Evolutionary conservation across 2,329 filamentous ascomycete genomes (phyloP).

Genomic region (Cladophialophora bantiana): DNA sequence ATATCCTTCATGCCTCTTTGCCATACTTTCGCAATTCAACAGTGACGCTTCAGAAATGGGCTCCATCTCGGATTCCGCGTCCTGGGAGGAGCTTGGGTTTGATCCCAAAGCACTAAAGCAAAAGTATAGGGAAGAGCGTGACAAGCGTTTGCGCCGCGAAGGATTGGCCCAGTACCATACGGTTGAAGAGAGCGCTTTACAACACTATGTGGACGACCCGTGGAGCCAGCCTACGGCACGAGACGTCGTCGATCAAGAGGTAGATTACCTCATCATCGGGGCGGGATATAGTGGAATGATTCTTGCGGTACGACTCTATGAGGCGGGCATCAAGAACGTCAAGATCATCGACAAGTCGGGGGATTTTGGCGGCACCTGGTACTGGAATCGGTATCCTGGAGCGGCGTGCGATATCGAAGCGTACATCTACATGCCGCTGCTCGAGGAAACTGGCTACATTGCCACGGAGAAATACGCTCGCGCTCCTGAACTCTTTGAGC

Average conservation of each 20-base stretch:
- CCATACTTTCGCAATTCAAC: too few relatives aligned
- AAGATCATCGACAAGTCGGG: slow-evolving; percentile 46
- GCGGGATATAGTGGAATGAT: slow-evolving; percentile 33
- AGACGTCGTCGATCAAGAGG: slow-evolving; percentile 21
- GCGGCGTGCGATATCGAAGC: slow-evolving; percentile 64
- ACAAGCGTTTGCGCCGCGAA: slow-evolving; percentile 28
- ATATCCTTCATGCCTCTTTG: too few relatives aligned
- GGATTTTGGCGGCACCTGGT: slow-evolving; percentile 39
- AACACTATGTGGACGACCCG: slow-evolving; percentile 23
- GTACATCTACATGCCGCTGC: slow-evolving; percentile 43
- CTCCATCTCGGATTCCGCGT: neutral
- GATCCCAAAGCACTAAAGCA: slow-evolving; percentile 4
- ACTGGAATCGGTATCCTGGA: slow-evolving; percentile 41
- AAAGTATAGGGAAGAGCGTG: slow-evolving; percentile 29
- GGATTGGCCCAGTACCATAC: slow-evolving; percentile 31
- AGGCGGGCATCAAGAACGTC: slow-evolving; percentile 25
- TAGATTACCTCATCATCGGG: slow-evolving; percentile 34
- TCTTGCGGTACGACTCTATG: slow-evolving; percentile 25
- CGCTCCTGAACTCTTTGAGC: slow-evolving; percentile 16
- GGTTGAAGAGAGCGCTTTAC: slow-evolving; percentile 16
- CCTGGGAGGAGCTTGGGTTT: neutral
- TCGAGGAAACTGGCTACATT: slow-evolving; percentile 33
- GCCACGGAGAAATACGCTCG: slow-evolving; percentile 30
- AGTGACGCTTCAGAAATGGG: neutral
- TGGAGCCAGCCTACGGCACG: slow-evolving; percentile 18